phyloP scores from a whole-genome alignment of 257 asterid species.

The Solanum infundibuliforme region DNA sequence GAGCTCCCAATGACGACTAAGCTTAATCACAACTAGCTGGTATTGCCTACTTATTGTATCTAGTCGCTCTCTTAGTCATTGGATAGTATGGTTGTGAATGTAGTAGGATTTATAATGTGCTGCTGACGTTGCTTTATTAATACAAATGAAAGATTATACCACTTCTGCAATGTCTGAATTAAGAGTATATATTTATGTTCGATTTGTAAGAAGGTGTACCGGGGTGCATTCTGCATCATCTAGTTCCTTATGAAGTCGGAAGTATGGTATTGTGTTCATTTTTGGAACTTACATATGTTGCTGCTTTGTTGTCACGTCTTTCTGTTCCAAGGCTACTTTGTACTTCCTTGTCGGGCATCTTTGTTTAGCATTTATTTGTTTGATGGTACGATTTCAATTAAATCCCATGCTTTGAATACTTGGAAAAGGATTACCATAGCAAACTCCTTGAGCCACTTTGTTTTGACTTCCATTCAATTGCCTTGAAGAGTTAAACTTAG shows the following conservation, averaged over 20 bases:
- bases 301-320: not conserved
- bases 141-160: not conserved
- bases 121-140: not conserved
- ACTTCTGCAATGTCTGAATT: not conserved
- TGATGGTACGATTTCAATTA: not conserved
- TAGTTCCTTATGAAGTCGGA: not conserved
- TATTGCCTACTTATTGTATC: not conserved
- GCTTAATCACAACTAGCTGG: not conserved
- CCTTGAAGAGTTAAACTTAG: not conserved
- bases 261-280: not conserved
- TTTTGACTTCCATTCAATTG: not conserved
- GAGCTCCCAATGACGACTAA: not conserved
- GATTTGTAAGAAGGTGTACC: not conserved
- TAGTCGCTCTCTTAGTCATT: not conserved
- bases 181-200: not conserved
- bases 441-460: not conserved
- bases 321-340: not conserved
- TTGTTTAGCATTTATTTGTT: not conserved
- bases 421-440: not conserved
- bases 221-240: not conserved
- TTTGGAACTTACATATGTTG: not conserved
- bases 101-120: not conserved
- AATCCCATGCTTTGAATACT: not conserved
- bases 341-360: not conserved
- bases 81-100: not conserved